phyloP scores from a whole-genome alignment of 176 grass and related monocot species.

The Phyllostachys edulis region DNA sequence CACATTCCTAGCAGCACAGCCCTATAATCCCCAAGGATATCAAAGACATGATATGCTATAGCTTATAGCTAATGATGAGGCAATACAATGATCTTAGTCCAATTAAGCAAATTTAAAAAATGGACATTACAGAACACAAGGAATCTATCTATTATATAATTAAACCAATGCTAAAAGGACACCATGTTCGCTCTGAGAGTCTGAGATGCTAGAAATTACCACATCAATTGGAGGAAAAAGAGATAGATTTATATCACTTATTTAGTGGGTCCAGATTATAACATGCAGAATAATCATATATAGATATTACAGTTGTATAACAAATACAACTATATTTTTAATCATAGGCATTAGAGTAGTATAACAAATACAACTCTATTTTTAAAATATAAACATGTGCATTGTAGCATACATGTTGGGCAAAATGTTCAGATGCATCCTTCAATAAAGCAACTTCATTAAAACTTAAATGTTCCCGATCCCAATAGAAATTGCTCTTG shows the following conservation, averaged over 20 bases:
- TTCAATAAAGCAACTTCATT: not conserved
- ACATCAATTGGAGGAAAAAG: not conserved
- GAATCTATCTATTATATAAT: not conserved
- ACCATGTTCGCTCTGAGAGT: not conserved
- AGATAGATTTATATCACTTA: not conserved
- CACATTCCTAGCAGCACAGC: slow-evolving; percentile 91
- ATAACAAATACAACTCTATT: not conserved
- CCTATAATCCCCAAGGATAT: slow-evolving; percentile 55
- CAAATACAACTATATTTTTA: not conserved
- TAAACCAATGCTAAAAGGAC: not conserved
- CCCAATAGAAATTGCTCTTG: no score
- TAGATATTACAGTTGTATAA: not conserved
- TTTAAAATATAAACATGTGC: not conserved
- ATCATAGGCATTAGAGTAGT: not conserved
- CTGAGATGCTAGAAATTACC: not conserved
- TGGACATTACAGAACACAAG: not conserved
- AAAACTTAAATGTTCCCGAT: not conserved
- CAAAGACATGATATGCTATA: slow-evolving; percentile 12
- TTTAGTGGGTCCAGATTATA: not conserved
- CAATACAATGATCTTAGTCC: not conserved
- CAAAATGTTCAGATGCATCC: not conserved
- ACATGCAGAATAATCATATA: not conserved
- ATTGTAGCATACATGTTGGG: not conserved
- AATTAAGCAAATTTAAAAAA: not conserved
- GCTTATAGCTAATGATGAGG: not conserved